Evolutionary conservation across 345 rosid species (phyloP).

Genomic region (Luvunga scandens): DNA sequence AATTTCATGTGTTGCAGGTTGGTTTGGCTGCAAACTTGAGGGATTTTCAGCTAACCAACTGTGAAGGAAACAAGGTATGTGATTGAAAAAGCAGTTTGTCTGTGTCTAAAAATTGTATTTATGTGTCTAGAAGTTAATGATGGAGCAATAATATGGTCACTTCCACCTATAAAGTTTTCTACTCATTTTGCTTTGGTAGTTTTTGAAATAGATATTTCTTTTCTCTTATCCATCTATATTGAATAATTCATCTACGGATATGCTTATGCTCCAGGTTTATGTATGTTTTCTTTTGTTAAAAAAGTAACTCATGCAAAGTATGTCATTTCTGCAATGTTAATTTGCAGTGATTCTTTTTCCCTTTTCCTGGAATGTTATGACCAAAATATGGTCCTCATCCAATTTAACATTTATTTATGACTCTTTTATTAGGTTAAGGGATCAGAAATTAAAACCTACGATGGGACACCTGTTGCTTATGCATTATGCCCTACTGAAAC

Average conservation of each 20-base stretch:
- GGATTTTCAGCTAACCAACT: conserved; percentile 60
- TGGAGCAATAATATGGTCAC: neutral
- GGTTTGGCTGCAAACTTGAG: conserved; percentile 90
- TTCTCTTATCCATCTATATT: neutral
- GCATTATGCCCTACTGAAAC: conserved; percentile 72
- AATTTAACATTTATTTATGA: neutral
- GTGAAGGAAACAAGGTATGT: conserved; percentile 69
- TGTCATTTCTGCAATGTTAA: neutral
- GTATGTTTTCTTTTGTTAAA: neutral
- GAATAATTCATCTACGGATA: neutral
- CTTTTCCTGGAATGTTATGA: neutral
- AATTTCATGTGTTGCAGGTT: conserved; percentile 37
- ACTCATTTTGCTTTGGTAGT: neutral
- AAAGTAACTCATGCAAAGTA: neutral
- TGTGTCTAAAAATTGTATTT: neutral
- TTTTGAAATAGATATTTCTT: neutral
- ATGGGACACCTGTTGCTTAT: conserved; percentile 76
- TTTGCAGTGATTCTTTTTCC: neutral
- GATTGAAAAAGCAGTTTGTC: neutral
- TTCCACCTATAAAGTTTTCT: neutral
- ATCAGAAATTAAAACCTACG: conserved; percentile 63
- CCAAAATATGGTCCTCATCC: neutral
- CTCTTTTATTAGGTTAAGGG: conserved; percentile 68
- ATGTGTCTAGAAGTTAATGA: neutral
- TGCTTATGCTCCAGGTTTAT: neutral